These are phyloP conservation scores for Sporothrix brunneoviolacea DNA, from an alignment of 2,329 filamentous ascomycete species.

Conservation along the genomic window DNA sequence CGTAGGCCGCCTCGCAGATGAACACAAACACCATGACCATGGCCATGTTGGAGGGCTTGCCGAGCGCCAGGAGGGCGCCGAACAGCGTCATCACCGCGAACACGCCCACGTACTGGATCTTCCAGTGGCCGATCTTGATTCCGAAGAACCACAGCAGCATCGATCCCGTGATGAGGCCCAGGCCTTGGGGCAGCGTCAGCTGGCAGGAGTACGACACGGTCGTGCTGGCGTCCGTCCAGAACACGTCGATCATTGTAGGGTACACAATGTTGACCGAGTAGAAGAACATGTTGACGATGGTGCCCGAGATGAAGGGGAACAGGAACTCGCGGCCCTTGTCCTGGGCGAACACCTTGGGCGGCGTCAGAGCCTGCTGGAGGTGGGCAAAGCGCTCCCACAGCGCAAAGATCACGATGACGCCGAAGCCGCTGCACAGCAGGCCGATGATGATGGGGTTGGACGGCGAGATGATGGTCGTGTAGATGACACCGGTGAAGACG, in stretches of 20 bases:
- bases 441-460: constrained; percentile 30
- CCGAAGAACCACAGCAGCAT: constrained; percentile 33
- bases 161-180: constrained; percentile 37
- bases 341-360: constrained; percentile 37
- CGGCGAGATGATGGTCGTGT: constrained; percentile 28
- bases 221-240: constrained; percentile 7
- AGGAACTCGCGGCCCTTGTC: constrained; percentile 30
- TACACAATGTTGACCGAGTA: constrained; percentile 24
- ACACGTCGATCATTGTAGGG: constrained; percentile 32
- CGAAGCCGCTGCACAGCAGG: constrained; percentile 28
- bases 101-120: constrained; percentile 36
- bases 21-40: constrained; percentile 42
- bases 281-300: constrained; percentile 13
- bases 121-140: constrained; percentile 36
- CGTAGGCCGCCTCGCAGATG: constrained; percentile 36
- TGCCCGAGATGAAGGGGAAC: constrained; percentile 3
- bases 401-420: constrained; percentile 28
- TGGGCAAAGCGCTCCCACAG: constrained; percentile 32
- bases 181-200: constrained; percentile 36
- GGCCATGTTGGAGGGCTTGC: constrained; percentile 34
- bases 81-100: constrained; percentile 39
- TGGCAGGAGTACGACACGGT: background rate
- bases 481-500: constrained; percentile 34
- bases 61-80: constrained; percentile 36
- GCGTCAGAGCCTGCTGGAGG: constrained; percentile 33